Evolutionary conservation across 192 early-diverging fungal species (phyloP).

Genomic region (Endogone sp.): DNA sequence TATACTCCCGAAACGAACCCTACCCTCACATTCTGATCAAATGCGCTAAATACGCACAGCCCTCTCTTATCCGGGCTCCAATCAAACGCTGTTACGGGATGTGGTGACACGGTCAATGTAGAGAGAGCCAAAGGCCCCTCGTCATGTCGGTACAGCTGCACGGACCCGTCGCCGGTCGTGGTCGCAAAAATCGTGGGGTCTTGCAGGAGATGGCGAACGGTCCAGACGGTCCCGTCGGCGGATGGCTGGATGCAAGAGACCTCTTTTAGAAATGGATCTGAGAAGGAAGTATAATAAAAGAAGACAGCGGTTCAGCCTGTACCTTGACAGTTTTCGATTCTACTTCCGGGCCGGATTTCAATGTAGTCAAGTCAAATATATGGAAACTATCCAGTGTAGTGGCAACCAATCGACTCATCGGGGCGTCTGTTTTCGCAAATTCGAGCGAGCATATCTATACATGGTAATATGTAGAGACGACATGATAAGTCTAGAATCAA

Average conservation of each 20-base stretch:
- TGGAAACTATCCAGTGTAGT: constrained; percentile 50
- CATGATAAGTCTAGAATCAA: too few relatives aligned
- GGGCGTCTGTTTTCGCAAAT: constrained; percentile 48
- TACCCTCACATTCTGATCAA: too few relatives aligned
- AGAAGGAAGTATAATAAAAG: too few relatives aligned
- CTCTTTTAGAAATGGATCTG: too few relatives aligned
- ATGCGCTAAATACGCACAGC: constrained; percentile 57
- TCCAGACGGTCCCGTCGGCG: constrained; percentile 53
- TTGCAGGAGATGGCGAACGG: constrained; percentile 58
- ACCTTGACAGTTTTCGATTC: too few relatives aligned
- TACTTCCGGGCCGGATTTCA: too few relatives aligned
- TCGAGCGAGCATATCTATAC: constrained; percentile 34
- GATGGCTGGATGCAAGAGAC: neutral
- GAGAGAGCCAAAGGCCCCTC: too few relatives aligned
- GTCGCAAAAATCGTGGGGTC: constrained; percentile 63
- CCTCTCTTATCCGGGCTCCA: constrained; percentile 66
- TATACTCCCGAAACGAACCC: too few relatives aligned
- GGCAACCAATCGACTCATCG: constrained; percentile 55
- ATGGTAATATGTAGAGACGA: too few relatives aligned
- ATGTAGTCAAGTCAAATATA: constrained; percentile 18
- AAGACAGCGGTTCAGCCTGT: too few relatives aligned
- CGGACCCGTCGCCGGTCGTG: constrained; percentile 50
- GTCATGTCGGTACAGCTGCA: constrained; percentile 62
- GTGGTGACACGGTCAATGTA: constrained; percentile 51
- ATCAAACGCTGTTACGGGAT: constrained; percentile 63